These are phyloP conservation scores for Amanita muscaria DNA, from an alignment of 768 basidiomycete species.

Conservation along the genomic window DNA sequence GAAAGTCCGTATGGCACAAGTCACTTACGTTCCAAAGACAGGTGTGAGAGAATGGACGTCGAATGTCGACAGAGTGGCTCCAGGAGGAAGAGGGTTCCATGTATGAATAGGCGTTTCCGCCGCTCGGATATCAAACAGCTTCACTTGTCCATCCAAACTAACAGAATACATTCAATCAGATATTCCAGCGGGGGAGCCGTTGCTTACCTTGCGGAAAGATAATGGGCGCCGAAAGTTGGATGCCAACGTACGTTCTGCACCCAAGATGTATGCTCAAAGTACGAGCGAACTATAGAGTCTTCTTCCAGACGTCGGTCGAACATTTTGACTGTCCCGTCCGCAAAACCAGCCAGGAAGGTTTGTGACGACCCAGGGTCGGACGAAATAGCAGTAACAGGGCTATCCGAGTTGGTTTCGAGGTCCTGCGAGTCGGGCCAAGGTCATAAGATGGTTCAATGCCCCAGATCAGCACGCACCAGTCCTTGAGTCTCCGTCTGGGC, in stretches of 20 bases:
- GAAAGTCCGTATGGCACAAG: background rate
- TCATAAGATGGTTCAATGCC: conserved; percentile 2
- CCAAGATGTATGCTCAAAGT: conserved; percentile 75
- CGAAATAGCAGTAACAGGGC: conserved; percentile 78
- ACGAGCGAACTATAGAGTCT: conserved; percentile 73
- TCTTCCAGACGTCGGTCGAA: conserved; percentile 89
- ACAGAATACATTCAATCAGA: background rate
- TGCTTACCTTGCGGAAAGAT: conserved; percentile 79
- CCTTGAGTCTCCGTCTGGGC: conserved; percentile 79
- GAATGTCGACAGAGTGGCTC: conserved; percentile 60
- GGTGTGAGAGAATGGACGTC: conserved; percentile 79
- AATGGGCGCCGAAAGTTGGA: conserved; percentile 53
- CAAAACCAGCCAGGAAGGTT: conserved; percentile 85
- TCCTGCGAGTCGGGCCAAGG: conserved; percentile 45
- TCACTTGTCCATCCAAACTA: conserved; percentile 85
- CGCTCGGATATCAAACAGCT: conserved; percentile 83
- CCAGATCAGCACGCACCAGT: conserved; percentile 40
- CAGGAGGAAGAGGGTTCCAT: conserved; percentile 59
- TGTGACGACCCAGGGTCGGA: conserved; percentile 71
- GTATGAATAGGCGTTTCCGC: conserved; percentile 47
- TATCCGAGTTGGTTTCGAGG: conserved; percentile 81
- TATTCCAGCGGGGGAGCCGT: background rate
- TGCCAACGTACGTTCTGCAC: conserved; percentile 88
- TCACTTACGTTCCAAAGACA: conserved; percentile 77
- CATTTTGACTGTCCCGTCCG: conserved; percentile 80